phyloP scores from a whole-genome alignment of 345 rosid species.

The Gynandropsis gynandra region DNA sequence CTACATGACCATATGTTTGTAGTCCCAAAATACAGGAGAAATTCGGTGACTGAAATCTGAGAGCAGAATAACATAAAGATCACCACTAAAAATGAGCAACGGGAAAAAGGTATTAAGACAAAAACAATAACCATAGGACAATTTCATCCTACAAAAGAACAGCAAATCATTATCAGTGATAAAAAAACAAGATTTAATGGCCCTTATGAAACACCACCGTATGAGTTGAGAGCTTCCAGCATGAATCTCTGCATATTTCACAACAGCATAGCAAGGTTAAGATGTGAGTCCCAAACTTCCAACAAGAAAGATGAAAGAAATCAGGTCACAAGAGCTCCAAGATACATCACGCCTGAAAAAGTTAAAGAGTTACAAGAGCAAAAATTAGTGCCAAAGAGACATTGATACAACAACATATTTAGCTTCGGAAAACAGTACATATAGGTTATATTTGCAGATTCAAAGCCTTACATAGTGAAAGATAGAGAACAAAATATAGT shows the following conservation, averaged over 20 bases:
- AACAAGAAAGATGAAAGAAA: constrained; percentile 97
- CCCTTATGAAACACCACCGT: constrained; percentile 22
- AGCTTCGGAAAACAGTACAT: too few relatives aligned
- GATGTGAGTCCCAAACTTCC: constrained; percentile 99
- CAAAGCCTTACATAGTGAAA: too few relatives aligned
- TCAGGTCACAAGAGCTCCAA: constrained; percentile 88
- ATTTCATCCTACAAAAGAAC: constrained; percentile 42
- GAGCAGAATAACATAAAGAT: constrained; percentile 23
- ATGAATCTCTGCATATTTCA: constrained; percentile 92
- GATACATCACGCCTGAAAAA: constrained; percentile 87
- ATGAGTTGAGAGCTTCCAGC: constrained; percentile 36
- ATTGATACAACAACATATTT: constrained; percentile 21
- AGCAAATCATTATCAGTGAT: constrained; percentile 27
- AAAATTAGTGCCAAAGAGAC: constrained; percentile 36
- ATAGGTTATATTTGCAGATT: too few relatives aligned
- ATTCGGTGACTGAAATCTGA: constrained; percentile 23
- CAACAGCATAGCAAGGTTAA: constrained; percentile 98
- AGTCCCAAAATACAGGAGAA: constrained; percentile 16
- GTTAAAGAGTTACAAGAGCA: constrained; percentile 42
- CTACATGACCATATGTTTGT: constrained; percentile 17
- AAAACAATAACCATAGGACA: constrained; percentile 32
- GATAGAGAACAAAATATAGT: too few relatives aligned
- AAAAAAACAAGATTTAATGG: constrained; percentile 20
- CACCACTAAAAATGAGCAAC: constrained; percentile 28
- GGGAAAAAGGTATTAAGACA: constrained; percentile 20